Evolutionary conservation across 2,329 filamentous ascomycete genomes (phyloP), one percentile per base, ranked within the genome.

Genomic region (Pyricularia pennisetigena): DNA sequence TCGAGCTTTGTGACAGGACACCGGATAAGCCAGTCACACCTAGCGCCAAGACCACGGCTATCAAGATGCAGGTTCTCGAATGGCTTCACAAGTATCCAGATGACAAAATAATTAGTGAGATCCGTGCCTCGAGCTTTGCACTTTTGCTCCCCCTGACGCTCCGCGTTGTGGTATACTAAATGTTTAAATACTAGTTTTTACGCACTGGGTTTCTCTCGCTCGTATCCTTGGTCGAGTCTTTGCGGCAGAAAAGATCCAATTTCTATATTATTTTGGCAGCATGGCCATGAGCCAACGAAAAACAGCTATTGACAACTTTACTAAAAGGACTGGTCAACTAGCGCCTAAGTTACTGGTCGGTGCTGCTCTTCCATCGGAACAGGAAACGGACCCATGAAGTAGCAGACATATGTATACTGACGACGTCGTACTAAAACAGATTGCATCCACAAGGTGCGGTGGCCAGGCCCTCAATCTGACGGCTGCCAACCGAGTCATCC

Each of bases 401-500:
- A 16, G 1, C 12, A 16, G 71, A 69, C 30, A 71, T 20, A n/a
- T 54, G 20, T 54, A 54, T 54, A 54, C 41, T 54, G 41, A 54
- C 41, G 4, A n/a, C 4, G 0, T n/a, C 20, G 3, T n/a, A 62
- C 35, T 68, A 1, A 69, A 30, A 14, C 57, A 82, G 78, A 68
- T 83, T 3, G 70, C 76, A 0, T 77, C 77, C 0, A 69, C 82
- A 41, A 73, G 70, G 20, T 76, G 75, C 16, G 78, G 79, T 0
- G 76, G 76, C 0, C 76, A 79, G 14, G 78, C 75, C 29, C 78
- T 80, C 67, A 82, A 83, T 59, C 69, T 84, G 0, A 78, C 74
- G 0, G 75, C 70, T 2, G 82, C 81, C 0, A 86, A 85, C 65
- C 81, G 85, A 3, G 82, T 86, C 26, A 85, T 88, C 24, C 76